Evolutionary conservation across 163 green algal genomes (phyloP).

Genomic region (Scenedesmus sp.): DNA sequence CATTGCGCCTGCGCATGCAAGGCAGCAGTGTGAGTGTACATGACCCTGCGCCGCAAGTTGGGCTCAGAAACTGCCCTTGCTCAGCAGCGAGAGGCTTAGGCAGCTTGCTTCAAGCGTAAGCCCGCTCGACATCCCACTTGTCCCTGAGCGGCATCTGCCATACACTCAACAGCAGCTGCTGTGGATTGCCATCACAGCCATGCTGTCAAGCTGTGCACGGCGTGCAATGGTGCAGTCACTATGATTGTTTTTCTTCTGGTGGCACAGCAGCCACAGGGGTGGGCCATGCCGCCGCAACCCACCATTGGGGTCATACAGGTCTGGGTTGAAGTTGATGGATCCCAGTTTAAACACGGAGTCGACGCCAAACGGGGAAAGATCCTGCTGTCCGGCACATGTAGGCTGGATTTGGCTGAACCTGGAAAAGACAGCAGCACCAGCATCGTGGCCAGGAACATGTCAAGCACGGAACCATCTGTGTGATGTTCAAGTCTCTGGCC

Average conservation of each 20-base stretch:
- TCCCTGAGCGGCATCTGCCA: not conserved
- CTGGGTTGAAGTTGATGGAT: slow-evolving; percentile 68
- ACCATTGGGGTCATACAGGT: slow-evolving; percentile 71
- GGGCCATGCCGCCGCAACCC: not conserved
- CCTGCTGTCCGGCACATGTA: slow-evolving; percentile 36
- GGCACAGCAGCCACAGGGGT: not conserved
- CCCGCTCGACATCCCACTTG: not conserved
- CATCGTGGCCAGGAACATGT: too few relatives aligned
- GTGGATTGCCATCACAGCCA: too few relatives aligned
- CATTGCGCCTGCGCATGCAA: slow-evolving; percentile 7
- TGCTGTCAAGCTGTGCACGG: too few relatives aligned
- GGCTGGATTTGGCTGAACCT: slow-evolving; percentile 53
- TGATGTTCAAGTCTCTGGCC: too few relatives aligned
- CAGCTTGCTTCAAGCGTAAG: too few relatives aligned
- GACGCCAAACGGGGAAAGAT: slow-evolving; percentile 70
- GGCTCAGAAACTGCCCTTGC: not conserved
- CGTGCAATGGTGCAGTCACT: not conserved
- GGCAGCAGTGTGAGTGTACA: too few relatives aligned
- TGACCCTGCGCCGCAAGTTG: too few relatives aligned
- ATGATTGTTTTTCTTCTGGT: not conserved
- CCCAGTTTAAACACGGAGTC: slow-evolving; percentile 88
- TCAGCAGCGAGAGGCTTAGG: not conserved
- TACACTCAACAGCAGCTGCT: not conserved
- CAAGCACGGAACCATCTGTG: too few relatives aligned
- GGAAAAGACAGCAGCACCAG: not conserved